Evolutionary conservation across 768 basidiomycete species (phyloP).

Genomic region (Serpula lacrymans): DNA sequence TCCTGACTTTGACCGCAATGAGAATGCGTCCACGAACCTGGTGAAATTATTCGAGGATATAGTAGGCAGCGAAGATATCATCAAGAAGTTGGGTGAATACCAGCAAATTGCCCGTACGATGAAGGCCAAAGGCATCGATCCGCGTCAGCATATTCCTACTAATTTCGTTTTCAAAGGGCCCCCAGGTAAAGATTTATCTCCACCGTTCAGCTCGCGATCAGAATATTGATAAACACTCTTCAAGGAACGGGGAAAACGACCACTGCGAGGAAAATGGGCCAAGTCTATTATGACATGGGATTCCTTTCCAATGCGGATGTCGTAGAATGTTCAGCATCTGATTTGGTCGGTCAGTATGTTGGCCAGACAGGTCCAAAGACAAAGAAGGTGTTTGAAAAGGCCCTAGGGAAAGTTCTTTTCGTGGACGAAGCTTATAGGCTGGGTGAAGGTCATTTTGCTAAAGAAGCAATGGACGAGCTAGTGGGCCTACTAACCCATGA

Average conservation of each 20-base stretch:
- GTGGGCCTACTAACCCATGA: conserved; percentile 61
- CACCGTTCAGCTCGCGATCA: background rate
- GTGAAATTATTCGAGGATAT: conserved; percentile 58
- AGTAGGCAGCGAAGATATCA: conserved; percentile 54
- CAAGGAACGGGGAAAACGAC: conserved; percentile 66
- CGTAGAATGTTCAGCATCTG: conserved; percentile 65
- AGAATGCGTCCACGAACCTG: conserved; percentile 48
- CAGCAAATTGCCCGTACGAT: conserved; percentile 46
- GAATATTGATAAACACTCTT: background rate
- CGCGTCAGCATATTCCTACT: conserved; percentile 48
- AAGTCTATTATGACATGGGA: conserved; percentile 64
- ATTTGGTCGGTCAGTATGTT: conserved; percentile 66
- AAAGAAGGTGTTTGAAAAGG: conserved; percentile 55
- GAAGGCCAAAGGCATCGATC: conserved; percentile 40
- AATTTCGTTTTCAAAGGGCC: conserved; percentile 72
- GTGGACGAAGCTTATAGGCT: conserved; percentile 72
- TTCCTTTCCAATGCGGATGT: conserved; percentile 50
- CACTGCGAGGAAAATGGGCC: conserved; percentile 56
- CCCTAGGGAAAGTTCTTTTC: conserved; percentile 65
- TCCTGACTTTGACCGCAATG: conserved; percentile 51
- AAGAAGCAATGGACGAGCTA: conserved; percentile 72
- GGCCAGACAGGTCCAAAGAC: conserved; percentile 74
- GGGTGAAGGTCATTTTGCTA: conserved; percentile 56
- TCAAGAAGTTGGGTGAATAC: conserved; percentile 45
- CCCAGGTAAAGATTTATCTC: conserved; percentile 43